Evolutionary conservation across 768 basidiomycete genomes (phyloP).

Genomic region (Auriscalpium microsporum): DNA sequence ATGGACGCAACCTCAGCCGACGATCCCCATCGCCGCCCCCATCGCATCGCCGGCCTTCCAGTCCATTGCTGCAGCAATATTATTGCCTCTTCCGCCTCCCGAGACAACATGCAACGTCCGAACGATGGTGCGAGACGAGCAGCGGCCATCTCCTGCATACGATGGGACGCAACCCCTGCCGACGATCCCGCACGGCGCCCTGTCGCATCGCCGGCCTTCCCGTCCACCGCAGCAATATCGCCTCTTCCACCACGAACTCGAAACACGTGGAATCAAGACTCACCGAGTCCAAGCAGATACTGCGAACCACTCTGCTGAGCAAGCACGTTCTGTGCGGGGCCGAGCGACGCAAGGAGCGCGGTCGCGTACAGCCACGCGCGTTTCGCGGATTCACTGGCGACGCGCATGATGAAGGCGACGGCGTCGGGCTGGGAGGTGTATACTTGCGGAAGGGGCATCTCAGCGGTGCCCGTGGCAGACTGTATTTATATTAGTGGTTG

Average conservation of each 20-base stretch:
- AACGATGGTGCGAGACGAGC: no score
- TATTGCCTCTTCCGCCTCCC: no score
- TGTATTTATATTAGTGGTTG: background rate
- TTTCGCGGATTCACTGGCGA: background rate
- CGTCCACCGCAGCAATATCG: no score
- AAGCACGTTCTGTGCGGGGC: constrained; percentile 26
- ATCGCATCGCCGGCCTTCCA: no score
- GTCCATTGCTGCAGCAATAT: no score
- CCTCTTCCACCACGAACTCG: background rate
- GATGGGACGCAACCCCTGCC: no score
- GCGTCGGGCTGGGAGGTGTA: constrained; percentile 1
- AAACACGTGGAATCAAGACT: constrained; percentile 15
- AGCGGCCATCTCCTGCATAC: no score
- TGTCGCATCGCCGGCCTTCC: no score
- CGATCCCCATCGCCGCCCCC: no score
- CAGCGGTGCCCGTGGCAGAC: background rate
- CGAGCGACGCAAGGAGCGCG: constrained; percentile 2
- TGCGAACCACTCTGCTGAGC: constrained; percentile 20
- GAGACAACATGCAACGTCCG: no score
- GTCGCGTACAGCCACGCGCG: constrained; percentile 6
- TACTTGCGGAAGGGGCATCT: background rate
- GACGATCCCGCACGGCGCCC: no score
- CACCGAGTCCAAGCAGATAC: constrained; percentile 55
- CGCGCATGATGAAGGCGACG: background rate
- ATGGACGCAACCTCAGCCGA: no score